Base-by-base conservation (phyloP, 331 rosid genomes). In the Saraca asoca region DNA sequence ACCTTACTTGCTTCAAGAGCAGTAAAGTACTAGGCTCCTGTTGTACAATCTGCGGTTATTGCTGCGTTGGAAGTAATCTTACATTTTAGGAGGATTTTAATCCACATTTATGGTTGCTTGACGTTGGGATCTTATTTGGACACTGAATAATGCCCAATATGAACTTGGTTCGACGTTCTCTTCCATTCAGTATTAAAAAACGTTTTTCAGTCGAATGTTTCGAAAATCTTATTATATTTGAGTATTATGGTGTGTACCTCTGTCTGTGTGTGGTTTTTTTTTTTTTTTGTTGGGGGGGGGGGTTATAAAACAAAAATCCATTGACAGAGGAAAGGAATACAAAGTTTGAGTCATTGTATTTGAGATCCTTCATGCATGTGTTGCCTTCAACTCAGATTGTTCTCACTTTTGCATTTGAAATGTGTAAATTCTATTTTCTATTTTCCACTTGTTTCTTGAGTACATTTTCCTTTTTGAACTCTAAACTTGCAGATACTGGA, bases 401-500 rank as follows among this genome's bases (percentile, higher is more conserved):
- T 12, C 17, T 14, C 41, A 15, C 35, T 54, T 39, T 38, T 37
- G n/a, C 61, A 41, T 68, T 51, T 61, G 17, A 41, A 42, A 49
- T 6, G 62, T 20, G 24, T 73, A 20, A 42, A 38, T 39, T 58
- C 35, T 24, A 24, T 24, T 24, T 24, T 24, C 31, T 24, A 3
- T 24, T 24, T 24, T 24, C 31, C 3, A 24, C 31, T 24, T 24
- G 2, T 24, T 24, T 24, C 31, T 24, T 24, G 31, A 24, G 31
- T 24, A 24, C 31, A 24, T 24, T 24, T 24, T 24, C 3, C 3
- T 62, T 75, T 76, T 56, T 37, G 61, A 24, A 24, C 3, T 24
- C 31, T 24, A 24, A 24, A 69, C 68, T 7, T 84, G 89, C 89
- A 94, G 99, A 85, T 90, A 74, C 78, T 94, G 62, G 99, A 94